A percentile compares a stretch with the other conserved stretches of the same genome.
These are phyloP conservation scores for Cucumis hystrix DNA, from an alignment of 306 rosid genomes.

Conservation along the genomic window DNA sequence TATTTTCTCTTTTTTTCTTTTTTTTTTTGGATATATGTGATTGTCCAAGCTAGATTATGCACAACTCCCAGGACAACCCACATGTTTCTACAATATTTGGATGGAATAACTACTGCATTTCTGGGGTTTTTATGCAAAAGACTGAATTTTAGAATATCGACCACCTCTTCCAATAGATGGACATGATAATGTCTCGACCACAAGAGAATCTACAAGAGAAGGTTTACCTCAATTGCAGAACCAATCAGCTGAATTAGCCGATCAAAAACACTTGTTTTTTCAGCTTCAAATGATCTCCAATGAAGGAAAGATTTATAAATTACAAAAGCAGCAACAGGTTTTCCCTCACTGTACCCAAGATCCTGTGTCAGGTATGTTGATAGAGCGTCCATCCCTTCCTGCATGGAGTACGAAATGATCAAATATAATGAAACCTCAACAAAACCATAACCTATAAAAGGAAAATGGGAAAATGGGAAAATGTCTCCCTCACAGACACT, in stretches of 20 bases:
- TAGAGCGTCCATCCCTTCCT: slow-evolving; percentile 78
- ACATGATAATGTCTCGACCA: not conserved
- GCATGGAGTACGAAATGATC: slow-evolving; percentile 16
- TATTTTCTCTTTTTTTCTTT: too few relatives aligned
- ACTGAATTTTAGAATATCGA: not conserved
- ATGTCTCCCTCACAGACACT: slow-evolving; percentile 2
- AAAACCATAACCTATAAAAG: slow-evolving; percentile 10
- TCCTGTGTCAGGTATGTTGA: slow-evolving; percentile 42
- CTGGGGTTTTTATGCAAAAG: not conserved
- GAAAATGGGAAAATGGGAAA: not conserved
- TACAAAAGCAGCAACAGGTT: slow-evolving; percentile 79
- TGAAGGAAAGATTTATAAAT: slow-evolving; percentile 71
- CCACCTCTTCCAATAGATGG: not conserved
- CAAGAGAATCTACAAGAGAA: not conserved
- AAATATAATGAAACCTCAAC: not conserved
- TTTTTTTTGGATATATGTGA: too few relatives aligned
- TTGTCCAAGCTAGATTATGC: too few relatives aligned
- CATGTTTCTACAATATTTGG: too few relatives aligned
- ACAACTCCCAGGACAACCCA: too few relatives aligned
- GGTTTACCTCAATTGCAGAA: slow-evolving; percentile 65
- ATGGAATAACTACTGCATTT: not conserved
- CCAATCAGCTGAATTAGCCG: slow-evolving; percentile 71
- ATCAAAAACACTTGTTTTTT: slow-evolving; percentile 87
- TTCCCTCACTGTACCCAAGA: slow-evolving; percentile 73
- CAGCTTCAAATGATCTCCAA: slow-evolving; percentile 87